Conservation (phyloP, 2,329 filamentous ascomycete species). For the Paecilomyces variotii region DNA sequence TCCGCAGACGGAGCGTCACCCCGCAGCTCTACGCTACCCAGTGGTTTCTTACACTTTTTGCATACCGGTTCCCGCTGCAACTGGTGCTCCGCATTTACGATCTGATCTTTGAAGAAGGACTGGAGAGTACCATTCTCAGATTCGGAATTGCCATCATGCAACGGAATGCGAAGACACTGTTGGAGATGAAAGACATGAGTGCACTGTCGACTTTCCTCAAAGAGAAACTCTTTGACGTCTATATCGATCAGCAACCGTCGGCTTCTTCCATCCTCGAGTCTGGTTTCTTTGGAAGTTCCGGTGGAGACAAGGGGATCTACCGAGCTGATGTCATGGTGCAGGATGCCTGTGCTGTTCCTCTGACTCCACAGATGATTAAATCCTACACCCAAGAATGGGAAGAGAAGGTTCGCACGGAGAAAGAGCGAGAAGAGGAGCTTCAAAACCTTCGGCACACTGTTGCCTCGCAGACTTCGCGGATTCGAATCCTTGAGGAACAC, state of each 20-base stretch:
- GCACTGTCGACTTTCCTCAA: slow-evolving; percentile 84
- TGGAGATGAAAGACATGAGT: slow-evolving; percentile 85
- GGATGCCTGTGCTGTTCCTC: slow-evolving; percentile 81
- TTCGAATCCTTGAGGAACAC: slow-evolving; percentile 81
- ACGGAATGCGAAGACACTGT: slow-evolving; percentile 71
- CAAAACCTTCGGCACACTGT: slow-evolving; percentile 63
- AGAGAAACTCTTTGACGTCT: slow-evolving; percentile 90
- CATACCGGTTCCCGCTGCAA: slow-evolving; percentile 93
- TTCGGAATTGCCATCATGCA: slow-evolving; percentile 96
- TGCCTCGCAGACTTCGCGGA: slow-evolving; percentile 58
- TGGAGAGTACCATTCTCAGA: slow-evolving; percentile 79
- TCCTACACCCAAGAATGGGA: slow-evolving; percentile 84
- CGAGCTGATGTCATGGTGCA: slow-evolving; percentile 87
- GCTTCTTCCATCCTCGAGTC: slow-evolving; percentile 91
- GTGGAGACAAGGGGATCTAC: slow-evolving; percentile 90
- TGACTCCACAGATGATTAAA: slow-evolving; percentile 74
- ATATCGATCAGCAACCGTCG: slow-evolving; percentile 89
- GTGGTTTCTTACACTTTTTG: slow-evolving; percentile 98
- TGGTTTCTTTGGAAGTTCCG: slow-evolving; percentile 92
- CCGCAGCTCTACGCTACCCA: slow-evolving; percentile 95
- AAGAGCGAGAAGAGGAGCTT: slow-evolving; percentile 73
- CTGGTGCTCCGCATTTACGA: slow-evolving; percentile 96
- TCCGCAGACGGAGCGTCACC: slow-evolving; percentile 77
- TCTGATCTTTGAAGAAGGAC: slow-evolving; percentile 83
- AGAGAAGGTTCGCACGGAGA: slow-evolving; percentile 74